Evolutionary conservation across 169 alveolate genomes (phyloP), one percentile per base, ranked within the genome.

Genomic region (Ichthyophthirius multifiliis): DNA sequence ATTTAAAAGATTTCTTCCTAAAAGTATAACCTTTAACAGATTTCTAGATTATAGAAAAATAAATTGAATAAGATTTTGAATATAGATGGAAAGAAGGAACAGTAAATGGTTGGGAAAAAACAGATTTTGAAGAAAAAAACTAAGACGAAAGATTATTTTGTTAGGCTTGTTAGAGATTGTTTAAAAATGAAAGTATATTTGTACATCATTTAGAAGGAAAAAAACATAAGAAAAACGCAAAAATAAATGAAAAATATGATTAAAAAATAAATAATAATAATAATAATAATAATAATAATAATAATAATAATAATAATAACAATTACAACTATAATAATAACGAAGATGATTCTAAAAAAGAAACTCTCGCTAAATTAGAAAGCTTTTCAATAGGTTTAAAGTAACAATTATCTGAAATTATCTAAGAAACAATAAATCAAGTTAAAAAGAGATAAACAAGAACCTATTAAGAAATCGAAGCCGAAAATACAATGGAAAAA

Each of bases 161-260:
- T 62, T 75, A 84, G 39, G 89, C 90, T 47, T 87, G 97, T 82
- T 76, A 92, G 71, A 91, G 92, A 93, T 67, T 89, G 30, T 87
- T 96, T 82, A 77, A 98, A 12, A 91, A 93, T 76, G 84, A 89
- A 71, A 94, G 95, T 75, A 92, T 93, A 41, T 88, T 86, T 88
- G 92, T 90, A 35, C 92, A 94, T 62, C 98, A 96, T 86, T 93
- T 95, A 75, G 85, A 87, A 65, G 96, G 98, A 31, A 96, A 96
- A 81, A 94, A 93, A 46, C 98, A 96, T 71, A 90, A 93, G 73
- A 94, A 92, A 64, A 92, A 89, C 64, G 84, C 45, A 55, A 80
- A 88, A 71, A 82, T 89, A 23, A 73, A 64, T 76, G 94, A 85
- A 67, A 85, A 93, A 65, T 84, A 87, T 46, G 82, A 92, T 75